Conservation (phyloP, 164 flowering plant genomes). For the Malania oleifera region DNA sequence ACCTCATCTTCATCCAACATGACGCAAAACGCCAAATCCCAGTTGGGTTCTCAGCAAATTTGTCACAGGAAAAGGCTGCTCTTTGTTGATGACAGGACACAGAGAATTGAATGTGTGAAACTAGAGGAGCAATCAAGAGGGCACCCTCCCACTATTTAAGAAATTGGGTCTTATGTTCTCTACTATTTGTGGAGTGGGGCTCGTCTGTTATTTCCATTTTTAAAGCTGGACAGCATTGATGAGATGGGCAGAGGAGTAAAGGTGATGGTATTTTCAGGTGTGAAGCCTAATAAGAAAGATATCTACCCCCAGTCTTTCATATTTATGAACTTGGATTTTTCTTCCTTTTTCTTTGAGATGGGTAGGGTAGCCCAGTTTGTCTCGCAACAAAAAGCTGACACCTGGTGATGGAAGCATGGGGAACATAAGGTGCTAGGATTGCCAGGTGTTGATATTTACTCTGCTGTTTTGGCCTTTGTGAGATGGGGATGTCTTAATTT, state of each 20-base stretch:
- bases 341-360: constrained; percentile 5
- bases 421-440: constrained; percentile 23
- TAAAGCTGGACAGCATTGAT: constrained; percentile 31
- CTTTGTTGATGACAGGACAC: constrained; percentile 31
- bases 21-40: constrained; percentile 25
- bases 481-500: constrained; percentile 18
- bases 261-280: constrained; percentile 26
- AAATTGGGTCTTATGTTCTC: constrained; percentile 23
- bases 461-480: constrained; percentile 17
- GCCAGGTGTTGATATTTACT: constrained; percentile 33
- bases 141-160: constrained; percentile 19
- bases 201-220: constrained; percentile 19
- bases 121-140: constrained; percentile 6
- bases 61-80: constrained; percentile 26
- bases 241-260: constrained; percentile 28
- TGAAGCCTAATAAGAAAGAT: constrained; percentile 15
- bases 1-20: constrained; percentile 23
- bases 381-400: constrained; percentile 14
- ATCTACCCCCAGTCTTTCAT: constrained; percentile 17
- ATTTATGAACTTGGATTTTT: constrained; percentile 18
- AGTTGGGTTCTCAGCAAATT: constrained; percentile 31
- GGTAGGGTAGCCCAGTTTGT: constrained; percentile 8
- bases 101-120: constrained; percentile 23
- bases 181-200: constrained; percentile 23
- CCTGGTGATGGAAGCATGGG: constrained; percentile 18